These are phyloP conservation scores for Vanilla planifolia DNA, from an alignment of 106 monocot species.

Conservation along the genomic window DNA sequence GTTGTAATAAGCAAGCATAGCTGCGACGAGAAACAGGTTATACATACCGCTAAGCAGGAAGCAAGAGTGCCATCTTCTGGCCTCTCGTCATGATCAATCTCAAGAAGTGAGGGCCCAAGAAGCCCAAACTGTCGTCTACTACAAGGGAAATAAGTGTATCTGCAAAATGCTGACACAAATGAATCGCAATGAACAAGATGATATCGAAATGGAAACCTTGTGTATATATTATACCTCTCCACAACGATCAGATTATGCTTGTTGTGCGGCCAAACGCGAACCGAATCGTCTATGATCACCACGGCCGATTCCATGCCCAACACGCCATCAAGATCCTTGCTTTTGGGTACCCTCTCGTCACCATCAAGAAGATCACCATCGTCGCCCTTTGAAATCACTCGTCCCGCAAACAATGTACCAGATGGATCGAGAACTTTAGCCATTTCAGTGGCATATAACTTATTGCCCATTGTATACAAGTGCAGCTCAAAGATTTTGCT, in stretches of 20 bases:
- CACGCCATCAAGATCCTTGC: constrained; percentile 92
- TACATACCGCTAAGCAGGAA: constrained; percentile 59
- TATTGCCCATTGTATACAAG: constrained; percentile 97
- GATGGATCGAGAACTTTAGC: constrained; percentile 77
- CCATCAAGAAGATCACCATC: constrained; percentile 60
- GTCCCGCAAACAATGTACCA: constrained; percentile 58
- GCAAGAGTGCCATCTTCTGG: constrained; percentile 91
- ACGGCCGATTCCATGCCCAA: constrained; percentile 96
- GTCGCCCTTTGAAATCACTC: constrained; percentile 81
- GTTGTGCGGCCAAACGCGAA: constrained; percentile 93
- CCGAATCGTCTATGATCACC: constrained; percentile 93
- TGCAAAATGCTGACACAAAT: constrained; percentile 17
- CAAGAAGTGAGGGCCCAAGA: constrained; percentile 87
- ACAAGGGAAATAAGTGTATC: constrained; percentile 90
- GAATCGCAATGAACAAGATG: not conserved
- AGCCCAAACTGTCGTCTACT: constrained; percentile 95
- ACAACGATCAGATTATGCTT: constrained; percentile 90
- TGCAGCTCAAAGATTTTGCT: constrained; percentile 89
- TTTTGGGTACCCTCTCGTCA: constrained; percentile 82
- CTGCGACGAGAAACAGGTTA: not conserved
- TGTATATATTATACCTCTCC: constrained; percentile 56
- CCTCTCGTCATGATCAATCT: constrained; percentile 90
- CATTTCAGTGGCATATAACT: constrained; percentile 97
- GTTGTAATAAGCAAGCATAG: too few relatives aligned
- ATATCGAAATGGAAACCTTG: not conserved